phyloP scores from a whole-genome alignment of 768 basidiomycete genomes.

The Podaxis mareebaensis region DNA sequence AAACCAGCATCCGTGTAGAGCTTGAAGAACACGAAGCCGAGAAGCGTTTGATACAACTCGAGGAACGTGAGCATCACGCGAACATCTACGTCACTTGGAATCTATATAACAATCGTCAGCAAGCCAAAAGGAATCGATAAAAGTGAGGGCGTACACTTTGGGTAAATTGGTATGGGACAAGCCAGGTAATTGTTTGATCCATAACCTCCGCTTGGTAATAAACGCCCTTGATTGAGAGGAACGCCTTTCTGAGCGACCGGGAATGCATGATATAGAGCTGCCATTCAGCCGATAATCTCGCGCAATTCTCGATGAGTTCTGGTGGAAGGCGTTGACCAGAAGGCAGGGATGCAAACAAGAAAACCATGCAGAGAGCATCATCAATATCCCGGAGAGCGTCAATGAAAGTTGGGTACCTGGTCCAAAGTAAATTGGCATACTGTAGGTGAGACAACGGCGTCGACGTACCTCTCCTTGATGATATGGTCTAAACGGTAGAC shows the following conservation, averaged over 20 bases:
- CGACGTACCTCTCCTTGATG: slow-evolving; percentile 87
- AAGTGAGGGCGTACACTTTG: slow-evolving; percentile 65
- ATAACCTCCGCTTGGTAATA: slow-evolving; percentile 97
- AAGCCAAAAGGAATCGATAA: slow-evolving; percentile 2
- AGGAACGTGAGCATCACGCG: slow-evolving; percentile 98
- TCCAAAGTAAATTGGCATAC: background rate
- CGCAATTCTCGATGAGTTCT: slow-evolving; percentile 86
- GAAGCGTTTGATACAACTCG: slow-evolving; percentile 94
- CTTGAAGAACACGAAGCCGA: slow-evolving; percentile 96
- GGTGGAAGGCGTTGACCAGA: slow-evolving; percentile 81
- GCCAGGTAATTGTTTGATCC: slow-evolving; percentile 93
- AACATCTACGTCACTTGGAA: slow-evolving; percentile 94
- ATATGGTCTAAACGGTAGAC: slow-evolving; percentile 93
- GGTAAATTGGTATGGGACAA: slow-evolving; percentile 96
- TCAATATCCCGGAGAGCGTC: slow-evolving; percentile 96
- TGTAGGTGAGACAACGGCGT: slow-evolving; percentile 1
- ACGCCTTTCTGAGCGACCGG: slow-evolving; percentile 81
- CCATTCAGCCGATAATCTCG: slow-evolving; percentile 92
- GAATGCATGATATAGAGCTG: slow-evolving; percentile 94
- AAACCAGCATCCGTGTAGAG: slow-evolving; percentile 94
- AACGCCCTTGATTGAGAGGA: slow-evolving; percentile 96
- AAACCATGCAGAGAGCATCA: slow-evolving; percentile 94
- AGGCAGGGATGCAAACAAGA: slow-evolving; percentile 89
- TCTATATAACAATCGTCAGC: slow-evolving; percentile 42
- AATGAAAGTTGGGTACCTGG: slow-evolving; percentile 94